A percentile compares a stretch with the other conserved stretches of the same genome.
Evolutionary conservation across 805 yeast genomes (phyloP).

Genomic region (Candida tammaniensis): DNA sequence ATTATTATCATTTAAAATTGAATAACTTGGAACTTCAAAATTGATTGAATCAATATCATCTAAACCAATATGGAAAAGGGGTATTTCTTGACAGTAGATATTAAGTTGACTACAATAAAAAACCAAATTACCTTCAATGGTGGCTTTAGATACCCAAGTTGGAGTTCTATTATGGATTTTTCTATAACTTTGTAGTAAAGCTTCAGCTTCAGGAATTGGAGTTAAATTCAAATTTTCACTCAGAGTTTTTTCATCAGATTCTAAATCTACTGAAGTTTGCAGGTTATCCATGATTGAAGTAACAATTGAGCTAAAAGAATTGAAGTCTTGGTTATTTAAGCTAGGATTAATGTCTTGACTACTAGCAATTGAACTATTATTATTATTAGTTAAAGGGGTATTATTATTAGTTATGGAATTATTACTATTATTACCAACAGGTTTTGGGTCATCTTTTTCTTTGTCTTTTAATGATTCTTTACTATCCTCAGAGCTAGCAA

Average conservation of each 20-base stretch:
- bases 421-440: not conserved
- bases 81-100: constrained; percentile 57
- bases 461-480: not conserved
- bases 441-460: too few relatives aligned
- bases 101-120: constrained; percentile 62
- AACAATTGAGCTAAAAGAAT: constrained; percentile 8
- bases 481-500: constrained; percentile 40
- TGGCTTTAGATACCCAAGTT: constrained; percentile 61
- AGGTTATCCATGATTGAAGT: constrained; percentile 6
- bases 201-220: constrained; percentile 28
- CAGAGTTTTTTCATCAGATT: not conserved
- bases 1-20: constrained; percentile 8
- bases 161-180: constrained; percentile 18
- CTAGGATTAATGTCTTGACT: constrained; percentile 1
- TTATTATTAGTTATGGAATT: constrained; percentile 2
- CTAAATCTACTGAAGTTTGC: constrained; percentile 1
- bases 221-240: constrained; percentile 7
- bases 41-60: constrained; percentile 17
- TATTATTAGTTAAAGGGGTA: not conserved
- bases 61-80: constrained; percentile 38
- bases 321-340: constrained; percentile 3
- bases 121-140: constrained; percentile 51
- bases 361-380: not conserved
- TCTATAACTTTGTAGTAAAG: constrained; percentile 21
- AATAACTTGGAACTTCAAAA: constrained; percentile 25